Evolutionary conservation across 257 asterid species (phyloP), one percentile per base, ranked within the genome.

Genomic region (Misopates orontium): DNA sequence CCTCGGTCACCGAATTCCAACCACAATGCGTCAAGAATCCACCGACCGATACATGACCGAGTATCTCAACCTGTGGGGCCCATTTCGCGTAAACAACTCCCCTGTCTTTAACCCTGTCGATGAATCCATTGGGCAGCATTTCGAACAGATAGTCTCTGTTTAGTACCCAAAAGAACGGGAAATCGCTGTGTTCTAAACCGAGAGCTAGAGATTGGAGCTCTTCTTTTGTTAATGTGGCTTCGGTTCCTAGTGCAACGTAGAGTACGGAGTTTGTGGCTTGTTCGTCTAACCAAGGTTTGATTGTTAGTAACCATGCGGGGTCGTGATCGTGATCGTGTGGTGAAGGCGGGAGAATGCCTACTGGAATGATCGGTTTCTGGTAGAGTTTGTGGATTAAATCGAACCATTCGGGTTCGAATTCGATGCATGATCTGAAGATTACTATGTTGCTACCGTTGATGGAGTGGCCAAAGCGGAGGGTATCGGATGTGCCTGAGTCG

Each of bases 171-270:
- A 92, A 77, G 83, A 89, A 92, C 1, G 96, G 95, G 42, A 87
- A 32, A 1, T 82, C 85, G 24, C 82, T 75, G 53, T 81, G 75
- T 73, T 82, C 96, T 36, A 92, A 62, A 13, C 98, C 97, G 2
- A 75, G 50, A 49, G 97, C 98, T 20, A 92, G n/a, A n/a, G 80
- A 80, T 0, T 71, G 75, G 61, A 77, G 51, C 67, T 89, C 90
- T 48, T 60, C 57, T 66, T 75, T 60, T 52, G 80, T 56, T 22
- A 85, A 28, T 42, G 79, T 68, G 47, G 83, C 95, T 75, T 92
- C 98, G 39, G 90, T 87, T 44, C 98, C 98, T 11, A 89, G 82
- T 20, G 98, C 98, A 53, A 81, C 96, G 52, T 89, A 91, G 1
- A 91, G 82, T 22, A 83, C 79, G 5, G 91, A 79, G 14, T 64